Evolutionary conservation across 805 yeast genomes (phyloP).

Genomic region (Wickerhamiella allomyrinae): DNA sequence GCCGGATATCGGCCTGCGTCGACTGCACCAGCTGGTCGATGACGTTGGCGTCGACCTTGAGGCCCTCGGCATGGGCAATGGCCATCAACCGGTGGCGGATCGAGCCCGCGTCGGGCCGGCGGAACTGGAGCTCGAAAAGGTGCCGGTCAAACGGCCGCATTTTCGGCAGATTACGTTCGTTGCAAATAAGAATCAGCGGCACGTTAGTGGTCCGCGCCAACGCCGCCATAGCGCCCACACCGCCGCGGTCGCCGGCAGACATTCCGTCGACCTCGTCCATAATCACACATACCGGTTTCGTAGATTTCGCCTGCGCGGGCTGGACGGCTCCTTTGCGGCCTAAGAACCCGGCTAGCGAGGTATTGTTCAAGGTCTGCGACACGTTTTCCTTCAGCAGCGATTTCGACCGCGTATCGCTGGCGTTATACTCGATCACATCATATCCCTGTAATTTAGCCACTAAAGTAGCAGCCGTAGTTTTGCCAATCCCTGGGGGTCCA

Average conservation of each 20-base stretch:
- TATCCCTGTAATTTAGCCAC: slow-evolving; percentile 69
- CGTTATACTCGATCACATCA: slow-evolving; percentile 73
- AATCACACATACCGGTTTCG: slow-evolving; percentile 55
- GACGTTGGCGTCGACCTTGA: slow-evolving; percentile 64
- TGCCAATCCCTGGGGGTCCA: slow-evolving; percentile 93
- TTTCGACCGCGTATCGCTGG: slow-evolving; percentile 79
- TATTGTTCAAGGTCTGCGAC: slow-evolving; percentile 59
- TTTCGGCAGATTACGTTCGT: slow-evolving; percentile 81
- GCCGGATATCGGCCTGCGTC: slow-evolving; percentile 85
- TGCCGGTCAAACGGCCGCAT: slow-evolving; percentile 91
- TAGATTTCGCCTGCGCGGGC: slow-evolving; percentile 27
- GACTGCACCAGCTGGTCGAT: slow-evolving; percentile 74
- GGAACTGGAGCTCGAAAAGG: slow-evolving; percentile 65
- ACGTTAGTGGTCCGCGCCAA: slow-evolving; percentile 74
- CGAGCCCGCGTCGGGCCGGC: slow-evolving; percentile 76
- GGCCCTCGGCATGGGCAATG: slow-evolving; percentile 71
- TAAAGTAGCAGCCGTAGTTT: slow-evolving; percentile 80
- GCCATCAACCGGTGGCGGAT: slow-evolving; percentile 77
- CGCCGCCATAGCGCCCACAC: slow-evolving; percentile 85
- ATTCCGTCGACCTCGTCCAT: slow-evolving; percentile 99
- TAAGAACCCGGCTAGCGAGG: slow-evolving; percentile 72
- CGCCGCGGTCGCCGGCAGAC: slow-evolving; percentile 98
- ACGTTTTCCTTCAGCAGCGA: slow-evolving; percentile 53
- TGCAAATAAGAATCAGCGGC: slow-evolving; percentile 87
- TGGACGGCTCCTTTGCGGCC: slow-evolving; percentile 23